phyloP scores from a whole-genome alignment of 106 monocot genomes.

The Vanilla planifolia region DNA sequence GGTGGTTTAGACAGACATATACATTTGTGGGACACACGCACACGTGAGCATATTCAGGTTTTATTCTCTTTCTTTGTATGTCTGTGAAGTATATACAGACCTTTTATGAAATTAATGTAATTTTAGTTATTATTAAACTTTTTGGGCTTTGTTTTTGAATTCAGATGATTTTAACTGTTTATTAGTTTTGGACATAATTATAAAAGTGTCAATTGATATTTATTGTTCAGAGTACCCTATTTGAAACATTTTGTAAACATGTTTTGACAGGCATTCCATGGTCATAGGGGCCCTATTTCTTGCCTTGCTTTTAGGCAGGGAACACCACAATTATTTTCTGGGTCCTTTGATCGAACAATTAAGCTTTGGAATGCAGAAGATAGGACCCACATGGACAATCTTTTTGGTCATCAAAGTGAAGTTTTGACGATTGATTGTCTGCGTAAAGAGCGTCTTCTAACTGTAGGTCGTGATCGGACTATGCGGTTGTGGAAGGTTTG shows the following conservation, averaged over 20 bases:
- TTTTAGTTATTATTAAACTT: background rate
- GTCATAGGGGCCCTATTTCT: constrained; percentile 84
- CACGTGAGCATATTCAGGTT: constrained; percentile 89
- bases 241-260: no score
- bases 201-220: no score
- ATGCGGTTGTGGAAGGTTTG: constrained; percentile 81
- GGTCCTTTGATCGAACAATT: constrained; percentile 87
- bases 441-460: constrained; percentile 68
- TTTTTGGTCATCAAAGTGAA: constrained; percentile 97
- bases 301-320: constrained; percentile 83
- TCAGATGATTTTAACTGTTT: no score
- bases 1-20: constrained; percentile 89
- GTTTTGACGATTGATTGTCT: constrained; percentile 82
- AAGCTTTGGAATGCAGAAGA: constrained; percentile 97
- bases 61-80: background rate
- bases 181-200: no score
- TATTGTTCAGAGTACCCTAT: no score
- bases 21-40: constrained; percentile 90
- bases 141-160: no score
- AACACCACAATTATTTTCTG: constrained; percentile 80
- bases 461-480: constrained; percentile 78
- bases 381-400: constrained; percentile 73
- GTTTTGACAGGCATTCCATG: constrained; percentile 81
- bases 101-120: background rate
- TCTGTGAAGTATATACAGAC: background rate